Evolutionary conservation across 176 grass and related monocot species (phyloP).

Genomic region (Oryza nivara): DNA sequence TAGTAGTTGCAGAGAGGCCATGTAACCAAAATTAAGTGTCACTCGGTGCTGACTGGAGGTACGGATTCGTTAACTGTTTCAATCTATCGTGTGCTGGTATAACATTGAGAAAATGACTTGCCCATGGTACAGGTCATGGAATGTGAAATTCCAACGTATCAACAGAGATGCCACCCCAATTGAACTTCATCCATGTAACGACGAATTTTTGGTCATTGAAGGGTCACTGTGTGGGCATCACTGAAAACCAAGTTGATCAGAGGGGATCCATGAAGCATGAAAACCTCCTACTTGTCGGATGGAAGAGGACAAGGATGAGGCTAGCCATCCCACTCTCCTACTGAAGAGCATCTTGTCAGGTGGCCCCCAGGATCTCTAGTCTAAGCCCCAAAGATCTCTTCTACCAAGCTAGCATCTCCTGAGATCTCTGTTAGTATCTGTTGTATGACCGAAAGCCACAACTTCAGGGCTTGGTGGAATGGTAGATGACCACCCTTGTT

Average conservation of each 20-base stretch:
- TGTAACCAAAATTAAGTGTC: neutral
- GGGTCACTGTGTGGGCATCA: slow-evolving; percentile 10
- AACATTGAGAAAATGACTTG: slow-evolving; percentile 1
- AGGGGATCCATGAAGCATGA: slow-evolving; percentile 47
- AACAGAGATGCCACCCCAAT: neutral
- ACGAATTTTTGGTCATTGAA: neutral
- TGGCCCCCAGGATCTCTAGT: slow-evolving; percentile 29
- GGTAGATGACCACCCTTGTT: slow-evolving; percentile 3
- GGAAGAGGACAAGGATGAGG: slow-evolving; percentile 50
- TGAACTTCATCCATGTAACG: neutral
- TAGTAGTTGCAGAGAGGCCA: neutral
- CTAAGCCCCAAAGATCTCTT: slow-evolving; percentile 44
- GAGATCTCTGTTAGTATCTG: slow-evolving; percentile 56
- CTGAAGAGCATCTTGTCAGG: slow-evolving; percentile 24
- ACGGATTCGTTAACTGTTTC: neutral
- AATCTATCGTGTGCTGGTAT: neutral
- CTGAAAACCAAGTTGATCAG: slow-evolving; percentile 42
- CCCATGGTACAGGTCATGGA: slow-evolving; percentile 22
- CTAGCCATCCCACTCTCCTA: slow-evolving; percentile 4
- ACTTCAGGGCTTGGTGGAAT: slow-evolving; percentile 42
- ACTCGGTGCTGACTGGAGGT: neutral
- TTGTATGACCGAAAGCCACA: slow-evolving; percentile 57
- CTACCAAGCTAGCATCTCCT: slow-evolving; percentile 38
- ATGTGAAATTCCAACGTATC: slow-evolving; percentile 2
- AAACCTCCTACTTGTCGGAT: slow-evolving; percentile 43